phyloP scores from a whole-genome alignment of 257 asterid genomes.

The Scutellaria minor region DNA sequence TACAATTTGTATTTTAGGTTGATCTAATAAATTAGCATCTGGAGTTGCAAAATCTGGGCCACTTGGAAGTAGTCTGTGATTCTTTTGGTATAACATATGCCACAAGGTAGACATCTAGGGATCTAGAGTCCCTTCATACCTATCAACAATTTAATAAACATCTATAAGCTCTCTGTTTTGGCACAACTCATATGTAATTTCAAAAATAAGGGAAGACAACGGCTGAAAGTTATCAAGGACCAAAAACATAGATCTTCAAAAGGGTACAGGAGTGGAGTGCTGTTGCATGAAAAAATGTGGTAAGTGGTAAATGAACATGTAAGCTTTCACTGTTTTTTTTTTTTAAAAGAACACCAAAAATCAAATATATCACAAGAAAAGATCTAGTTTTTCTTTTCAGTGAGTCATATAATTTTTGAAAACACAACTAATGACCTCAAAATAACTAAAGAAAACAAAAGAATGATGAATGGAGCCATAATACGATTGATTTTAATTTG shows the following conservation, averaged over 20 bases:
- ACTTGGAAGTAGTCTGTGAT: conserved; percentile 64
- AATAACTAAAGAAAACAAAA: not conserved
- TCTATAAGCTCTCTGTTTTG: conserved; percentile 18
- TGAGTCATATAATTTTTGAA: not conserved
- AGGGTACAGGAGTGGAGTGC: conserved; percentile 1
- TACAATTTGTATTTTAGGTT: conserved; percentile 68
- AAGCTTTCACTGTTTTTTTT: conserved; percentile 6
- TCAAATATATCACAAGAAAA: not conserved
- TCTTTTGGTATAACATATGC: conserved; percentile 59
- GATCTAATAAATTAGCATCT: conserved; percentile 59
- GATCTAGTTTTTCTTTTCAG: not conserved
- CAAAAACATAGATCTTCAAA: conserved; percentile 16
- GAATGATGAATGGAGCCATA: not conserved
- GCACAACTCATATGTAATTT: conserved; percentile 8
- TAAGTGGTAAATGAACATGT: conserved; percentile 6
- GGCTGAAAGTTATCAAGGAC: not conserved
- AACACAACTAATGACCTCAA: not conserved
- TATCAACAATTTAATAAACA: conserved; percentile 39
- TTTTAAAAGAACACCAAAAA: not conserved
- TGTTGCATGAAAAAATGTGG: not conserved
- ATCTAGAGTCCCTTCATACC: conserved; percentile 98
- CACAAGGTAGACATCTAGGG: conserved; percentile 92
- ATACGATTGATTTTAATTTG: not conserved
- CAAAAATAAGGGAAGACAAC: not conserved
- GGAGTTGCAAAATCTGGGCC: conserved; percentile 56